These are phyloP conservation scores for Favolaschia claudopus DNA, from an alignment of 768 basidiomycete genomes.

Conservation along the genomic window DNA sequence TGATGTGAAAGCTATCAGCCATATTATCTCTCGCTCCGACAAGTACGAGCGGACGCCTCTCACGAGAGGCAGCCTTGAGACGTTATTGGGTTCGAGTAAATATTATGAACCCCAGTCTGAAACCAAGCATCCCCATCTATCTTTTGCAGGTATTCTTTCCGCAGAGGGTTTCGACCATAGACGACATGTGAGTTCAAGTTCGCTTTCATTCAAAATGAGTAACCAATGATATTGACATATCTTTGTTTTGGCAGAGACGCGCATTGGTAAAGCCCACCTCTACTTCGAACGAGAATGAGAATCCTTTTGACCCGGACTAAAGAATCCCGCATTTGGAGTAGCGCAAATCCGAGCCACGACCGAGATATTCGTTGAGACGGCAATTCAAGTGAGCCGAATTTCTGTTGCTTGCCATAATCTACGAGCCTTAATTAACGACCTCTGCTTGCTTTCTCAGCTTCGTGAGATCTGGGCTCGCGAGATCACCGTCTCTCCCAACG, in stretches of 20 bases:
- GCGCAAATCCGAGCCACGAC: constrained; percentile 49
- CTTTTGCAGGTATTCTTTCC: constrained; percentile 41
- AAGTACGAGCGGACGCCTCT: constrained; percentile 45
- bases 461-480: constrained; percentile 41
- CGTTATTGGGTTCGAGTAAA: neutral
- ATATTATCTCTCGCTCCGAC: constrained; percentile 52
- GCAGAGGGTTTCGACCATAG: constrained; percentile 46
- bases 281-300: too few relatives aligned
- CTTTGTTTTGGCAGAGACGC: neutral
- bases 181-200: constrained; percentile 41
- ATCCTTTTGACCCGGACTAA: too few relatives aligned
- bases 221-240: too few relatives aligned
- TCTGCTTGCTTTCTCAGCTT: constrained; percentile 29
- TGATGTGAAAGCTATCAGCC: constrained; percentile 55
- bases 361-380: constrained; percentile 44
- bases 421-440: neutral
- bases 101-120: neutral
- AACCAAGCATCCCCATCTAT: neutral
- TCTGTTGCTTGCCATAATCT: neutral
- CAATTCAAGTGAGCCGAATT: constrained; percentile 34
- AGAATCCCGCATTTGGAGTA: constrained; percentile 57
- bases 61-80: neutral
- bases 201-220: neutral
- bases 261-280: neutral
- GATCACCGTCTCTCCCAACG: constrained; percentile 22